Base-by-base conservation (phyloP, 2,329 filamentous ascomycete genomes). In the Xylaria sp. region DNA sequence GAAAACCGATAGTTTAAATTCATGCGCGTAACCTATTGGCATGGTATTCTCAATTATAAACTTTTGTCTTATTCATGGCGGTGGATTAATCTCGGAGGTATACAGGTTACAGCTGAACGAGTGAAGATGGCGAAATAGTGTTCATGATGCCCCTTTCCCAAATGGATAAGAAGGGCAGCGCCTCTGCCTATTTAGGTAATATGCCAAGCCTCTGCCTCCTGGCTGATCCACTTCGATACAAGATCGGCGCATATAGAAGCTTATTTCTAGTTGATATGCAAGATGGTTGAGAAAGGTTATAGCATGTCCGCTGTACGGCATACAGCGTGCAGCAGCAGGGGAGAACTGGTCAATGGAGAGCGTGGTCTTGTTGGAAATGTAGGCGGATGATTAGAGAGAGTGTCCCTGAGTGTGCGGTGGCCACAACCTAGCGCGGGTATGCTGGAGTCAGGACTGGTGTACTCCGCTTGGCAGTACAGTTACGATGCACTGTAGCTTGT, bases 1-100 rank as follows among this genome's bases (percentile, higher is more conserved):
- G 65, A 67, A 64, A 67, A 56, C 66, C 49, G 31, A 67, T 67
- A 67, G 64, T 39, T 23, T 20, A 12, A 46, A 48, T 58, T 46
- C 41, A 15, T 36, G 39, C 12, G 6, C 18, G 59, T 64, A 51
- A 51, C n/a, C 39, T 39, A 56, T 33, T 60, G 9, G 43, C 8
- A 49, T 56, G 20, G 48, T 39, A 18, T 48, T 51, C 18, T 48
- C 48, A 20, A 52, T 12, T 23, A 28, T 43, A 36, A 36, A n/a
- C 3, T 8, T 23, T 20, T n/a, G 62, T 36, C 46, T 28, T 36
- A 41, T 20, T 13, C 54, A 64, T 20, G 13, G 15, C 39, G 18
- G 23, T 57, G 43, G 28, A 57, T 23, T 13, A 31, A 46, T 36
- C 31, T 23, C 59, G 20, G 49, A 13, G 41, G 25, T 28, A 46